Conservation (phyloP, 1,284 basidiomycete species). For the Trametes versicolor region DNA sequence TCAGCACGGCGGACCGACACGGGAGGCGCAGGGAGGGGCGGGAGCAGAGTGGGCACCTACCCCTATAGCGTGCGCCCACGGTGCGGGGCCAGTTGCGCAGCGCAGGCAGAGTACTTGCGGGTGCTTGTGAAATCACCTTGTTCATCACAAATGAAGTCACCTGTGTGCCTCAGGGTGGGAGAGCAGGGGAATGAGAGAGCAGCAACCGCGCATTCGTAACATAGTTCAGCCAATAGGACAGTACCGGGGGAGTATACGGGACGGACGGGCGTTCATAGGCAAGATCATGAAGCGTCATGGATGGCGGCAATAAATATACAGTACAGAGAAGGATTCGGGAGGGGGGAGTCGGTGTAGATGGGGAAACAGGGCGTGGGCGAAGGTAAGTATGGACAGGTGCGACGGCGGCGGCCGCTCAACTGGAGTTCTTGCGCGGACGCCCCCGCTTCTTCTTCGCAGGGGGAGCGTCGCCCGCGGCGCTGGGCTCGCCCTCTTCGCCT, state of each 20-base stretch:
- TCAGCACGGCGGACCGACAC: constrained; percentile 20
- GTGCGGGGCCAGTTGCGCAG: constrained; percentile 29
- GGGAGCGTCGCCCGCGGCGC: constrained; percentile 36
- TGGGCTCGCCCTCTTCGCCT: constrained; percentile 47
- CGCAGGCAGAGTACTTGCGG: constrained; percentile 8
- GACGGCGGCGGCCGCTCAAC: constrained; percentile 27
- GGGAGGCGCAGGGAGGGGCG: constrained; percentile 21
- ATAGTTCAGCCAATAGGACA: constrained; percentile 25
- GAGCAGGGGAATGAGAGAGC: constrained; percentile 18
- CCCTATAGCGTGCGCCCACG: constrained; percentile 30
- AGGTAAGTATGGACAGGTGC: constrained; percentile 14
- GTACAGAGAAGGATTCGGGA: constrained; percentile 22
- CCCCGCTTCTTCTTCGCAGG: constrained; percentile 72
- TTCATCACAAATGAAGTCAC: constrained; percentile 20
- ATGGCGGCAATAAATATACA: constrained; percentile 30
- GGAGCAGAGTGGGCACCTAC: constrained; percentile 23
- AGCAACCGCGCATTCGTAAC: constrained; percentile 27
- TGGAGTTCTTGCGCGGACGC: constrained; percentile 69
- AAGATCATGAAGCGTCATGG: constrained; percentile 29
- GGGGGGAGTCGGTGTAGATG: constrained; percentile 8
- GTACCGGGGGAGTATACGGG: constrained; percentile 12
- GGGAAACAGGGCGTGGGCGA: constrained; percentile 10
- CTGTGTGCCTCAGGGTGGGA: constrained; percentile 29
- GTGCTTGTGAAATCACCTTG: constrained; percentile 26
- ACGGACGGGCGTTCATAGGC: constrained; percentile 27